Evolutionary conservation across 306 rosid genomes (phyloP).

Genomic region (Urtica urens): DNA sequence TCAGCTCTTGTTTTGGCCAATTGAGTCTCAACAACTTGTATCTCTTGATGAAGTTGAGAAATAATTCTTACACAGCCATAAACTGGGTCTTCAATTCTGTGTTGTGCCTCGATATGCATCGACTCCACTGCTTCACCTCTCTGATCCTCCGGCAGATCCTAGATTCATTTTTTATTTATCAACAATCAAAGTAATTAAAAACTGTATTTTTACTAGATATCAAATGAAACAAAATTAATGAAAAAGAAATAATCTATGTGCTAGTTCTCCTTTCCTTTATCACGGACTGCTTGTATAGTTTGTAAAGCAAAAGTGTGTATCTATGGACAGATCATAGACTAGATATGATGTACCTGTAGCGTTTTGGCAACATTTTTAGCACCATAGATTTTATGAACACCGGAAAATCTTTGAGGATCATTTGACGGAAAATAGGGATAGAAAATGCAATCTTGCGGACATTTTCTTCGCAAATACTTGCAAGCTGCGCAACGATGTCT

Average conservation of each 20-base stretch:
- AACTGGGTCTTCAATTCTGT: conserved; percentile 50
- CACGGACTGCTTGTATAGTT: too few species aligned
- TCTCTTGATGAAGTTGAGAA: conserved; percentile 38
- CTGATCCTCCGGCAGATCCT: conserved; percentile 39
- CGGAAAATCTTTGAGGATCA: conserved; percentile 62
- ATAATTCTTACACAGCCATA: conserved; percentile 60
- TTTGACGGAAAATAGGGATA: conserved; percentile 57
- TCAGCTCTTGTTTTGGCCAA: conserved; percentile 42
- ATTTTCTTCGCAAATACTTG: conserved; percentile 54
- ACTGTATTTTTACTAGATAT: too few species aligned
- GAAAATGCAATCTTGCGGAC: conserved; percentile 61
- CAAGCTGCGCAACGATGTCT: conserved; percentile 10
- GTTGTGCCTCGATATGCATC: conserved; percentile 43
- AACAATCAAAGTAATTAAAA: too few species aligned
- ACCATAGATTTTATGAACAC: conserved; percentile 66
- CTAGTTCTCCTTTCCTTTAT: too few species aligned
- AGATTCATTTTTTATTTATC: too few species aligned
- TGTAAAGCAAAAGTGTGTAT: too few species aligned
- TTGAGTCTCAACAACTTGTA: conserved; percentile 30
- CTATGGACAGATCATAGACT: too few species aligned
- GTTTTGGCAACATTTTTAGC: conserved; percentile 61
- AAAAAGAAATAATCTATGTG: too few species aligned
- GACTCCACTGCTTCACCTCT: conserved; percentile 45
- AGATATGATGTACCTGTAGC: conserved; percentile 84
- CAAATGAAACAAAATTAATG: too few species aligned